Conservation (phyloP, 2,329 filamentous ascomycete species). For the Penicillium nordicum region DNA sequence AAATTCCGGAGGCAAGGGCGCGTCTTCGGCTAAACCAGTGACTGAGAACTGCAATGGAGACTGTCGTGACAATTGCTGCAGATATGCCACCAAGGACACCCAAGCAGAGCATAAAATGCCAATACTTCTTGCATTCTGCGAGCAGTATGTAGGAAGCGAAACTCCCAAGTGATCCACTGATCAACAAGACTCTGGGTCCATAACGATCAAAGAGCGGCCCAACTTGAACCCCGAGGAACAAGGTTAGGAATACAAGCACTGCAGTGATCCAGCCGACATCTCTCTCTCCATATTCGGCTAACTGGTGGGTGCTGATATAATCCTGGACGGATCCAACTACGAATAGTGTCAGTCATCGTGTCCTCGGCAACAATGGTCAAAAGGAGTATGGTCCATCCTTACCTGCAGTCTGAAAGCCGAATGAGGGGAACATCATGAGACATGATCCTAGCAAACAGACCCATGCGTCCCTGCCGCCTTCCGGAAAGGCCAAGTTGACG, state of each 20-base stretch:
- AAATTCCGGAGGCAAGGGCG: conserved; percentile 39
- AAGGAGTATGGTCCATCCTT: neutral
- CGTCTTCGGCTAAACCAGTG: conserved; percentile 42
- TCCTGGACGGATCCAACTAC: conserved; percentile 49
- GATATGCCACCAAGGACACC: conserved; percentile 36
- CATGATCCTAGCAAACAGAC: conserved; percentile 34
- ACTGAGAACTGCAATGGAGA: conserved; percentile 37
- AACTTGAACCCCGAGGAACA: conserved; percentile 48
- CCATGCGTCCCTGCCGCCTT: conserved; percentile 35
- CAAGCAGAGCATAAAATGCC: conserved; percentile 48
- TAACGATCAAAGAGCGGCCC: conserved; percentile 51
- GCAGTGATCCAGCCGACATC: conserved; percentile 53
- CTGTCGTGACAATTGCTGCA: conserved; percentile 37
- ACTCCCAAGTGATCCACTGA: conserved; percentile 38
- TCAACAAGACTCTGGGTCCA: conserved; percentile 43
- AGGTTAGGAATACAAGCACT: conserved; percentile 45
- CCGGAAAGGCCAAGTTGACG: conserved; percentile 25
- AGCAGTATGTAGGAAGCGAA: conserved; percentile 46
- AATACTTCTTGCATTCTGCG: conserved; percentile 47
- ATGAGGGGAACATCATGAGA: conserved; percentile 39
- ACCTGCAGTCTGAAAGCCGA: conserved; percentile 47
- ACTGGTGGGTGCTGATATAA: conserved; percentile 47
- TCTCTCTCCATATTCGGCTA: conserved; percentile 41
- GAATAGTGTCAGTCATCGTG: neutral
- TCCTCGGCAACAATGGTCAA: neutral